Evolutionary conservation across 805 yeast genomes (phyloP), one percentile per base, ranked within the genome.

Genomic region (Zygoascus ofunaensis): DNA sequence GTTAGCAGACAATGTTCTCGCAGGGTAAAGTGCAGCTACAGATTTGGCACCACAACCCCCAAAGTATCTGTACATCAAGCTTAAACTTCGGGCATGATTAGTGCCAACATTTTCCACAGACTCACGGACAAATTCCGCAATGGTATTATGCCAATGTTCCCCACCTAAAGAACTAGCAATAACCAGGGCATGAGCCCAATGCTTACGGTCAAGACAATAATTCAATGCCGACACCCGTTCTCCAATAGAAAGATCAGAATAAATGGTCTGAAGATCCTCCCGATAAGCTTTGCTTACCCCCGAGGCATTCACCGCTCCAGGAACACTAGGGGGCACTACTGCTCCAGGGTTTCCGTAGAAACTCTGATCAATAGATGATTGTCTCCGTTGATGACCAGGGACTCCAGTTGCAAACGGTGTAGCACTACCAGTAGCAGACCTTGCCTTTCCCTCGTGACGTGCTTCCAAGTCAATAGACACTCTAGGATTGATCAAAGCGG

Each of bases 151-250:
- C 74, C 83, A 80, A 33, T 70, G 68, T 3, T 76, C 79, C 18
- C 75, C 73, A 2, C 92, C 82, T 22, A 77, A 64, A 15, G 85
- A 60, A 48, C 80, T 73, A 1, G 94, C 79, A 41, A 89, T 66
- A 24, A 87, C 59, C 44, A 90, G 62, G 0, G 95, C 82, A 60
- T 87, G 68, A 0, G 90, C 79, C 82, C 85, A 89, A 51, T 85
- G 84, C 7, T 77, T 73, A 43, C 76, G 73, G 1, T 72, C 67
- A 17, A 87, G 59, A 1, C 92, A 79, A 44, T 70, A 65, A 20
- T 72, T 68, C 39, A 87, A 62, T 0, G 95, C 96, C 4, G 70
- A 73, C 12, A 74, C 76, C 20, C 79, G 74, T 45, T 80, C 71
- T 1, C 96, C 96, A 4, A 65, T 4, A 34, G 51, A 50, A 48